Percentiles rank a stretch among this genome's conserved stretches.
Evolutionary conservation across 495 filamentous ascomycete species (phyloP).

Genomic region (Penicillium alfredii): DNA sequence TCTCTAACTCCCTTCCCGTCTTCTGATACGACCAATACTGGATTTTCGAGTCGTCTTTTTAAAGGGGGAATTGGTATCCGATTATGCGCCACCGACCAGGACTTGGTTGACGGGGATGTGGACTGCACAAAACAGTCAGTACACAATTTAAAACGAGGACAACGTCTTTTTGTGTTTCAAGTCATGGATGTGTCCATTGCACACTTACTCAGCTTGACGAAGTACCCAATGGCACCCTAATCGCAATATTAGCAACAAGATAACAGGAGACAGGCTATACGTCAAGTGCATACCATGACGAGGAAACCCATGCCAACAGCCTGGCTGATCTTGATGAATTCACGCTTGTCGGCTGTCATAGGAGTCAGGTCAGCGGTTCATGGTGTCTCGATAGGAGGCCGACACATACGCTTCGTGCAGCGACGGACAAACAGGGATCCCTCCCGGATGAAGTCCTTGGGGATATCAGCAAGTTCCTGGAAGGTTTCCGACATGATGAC

Average conservation of each 20-base stretch:
- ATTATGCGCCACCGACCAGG: slow-evolving; percentile 63
- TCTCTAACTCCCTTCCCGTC: too few relatives aligned
- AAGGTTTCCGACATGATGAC: slow-evolving; percentile 65
- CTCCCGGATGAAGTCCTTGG: slow-evolving; percentile 75
- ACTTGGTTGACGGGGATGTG: slow-evolving; percentile 85
- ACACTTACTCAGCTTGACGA: slow-evolving; percentile 83
- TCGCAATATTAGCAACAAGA: not conserved
- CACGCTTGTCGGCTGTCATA: slow-evolving; percentile 62
- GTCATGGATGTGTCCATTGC: slow-evolving; percentile 3
- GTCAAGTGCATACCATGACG: slow-evolving; percentile 58
- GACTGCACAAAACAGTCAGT: slow-evolving; percentile 40
- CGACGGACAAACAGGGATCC: slow-evolving; percentile 76
- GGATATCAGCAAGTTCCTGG: slow-evolving; percentile 74
- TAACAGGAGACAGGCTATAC: not conserved
- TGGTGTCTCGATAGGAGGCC: too few relatives aligned
- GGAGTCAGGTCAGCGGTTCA: slow-evolving; percentile 13
- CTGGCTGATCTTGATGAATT: slow-evolving; percentile 93
- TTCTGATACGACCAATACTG: slow-evolving; percentile 3
- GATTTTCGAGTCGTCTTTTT: not conserved
- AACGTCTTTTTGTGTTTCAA: too few relatives aligned
- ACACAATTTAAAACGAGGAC: too few relatives aligned
- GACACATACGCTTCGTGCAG: slow-evolving; percentile 88
- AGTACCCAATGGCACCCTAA: slow-evolving; percentile 65
- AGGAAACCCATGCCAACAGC: slow-evolving; percentile 91
- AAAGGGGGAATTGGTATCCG: too few relatives aligned